Evolutionary conservation across 1,284 basidiomycete genomes (phyloP), one percentile per base, ranked within the genome.

Genomic region (Porogramme epimiltina): DNA sequence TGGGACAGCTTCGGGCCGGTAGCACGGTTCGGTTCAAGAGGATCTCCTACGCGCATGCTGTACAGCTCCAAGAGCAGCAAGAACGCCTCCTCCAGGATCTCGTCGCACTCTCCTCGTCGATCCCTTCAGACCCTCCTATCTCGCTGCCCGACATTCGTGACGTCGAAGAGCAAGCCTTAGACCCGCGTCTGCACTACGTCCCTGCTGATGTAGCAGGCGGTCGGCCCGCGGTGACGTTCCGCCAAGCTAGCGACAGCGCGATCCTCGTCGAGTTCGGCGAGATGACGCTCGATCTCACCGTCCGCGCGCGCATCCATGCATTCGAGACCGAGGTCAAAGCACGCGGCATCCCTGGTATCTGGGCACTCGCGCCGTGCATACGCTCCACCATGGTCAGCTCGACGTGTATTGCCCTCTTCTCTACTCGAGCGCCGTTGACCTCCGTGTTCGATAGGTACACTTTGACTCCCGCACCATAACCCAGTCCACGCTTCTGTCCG

Each of bases 231-330:
- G 73, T 74, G 8, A 68, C 75, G 5, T 75, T 81, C 61, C 70
- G 78, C 20, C 76, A 81, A 80, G 80, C 80, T 3, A 82, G 81
- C 0, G 82, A 85, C 62, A 74, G 76, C 0, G 77, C 75, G 0
- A 77, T 87, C 47, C 69, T 85, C 1, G 72, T 84, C n/a, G 84
- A 85, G 58, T 82, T 79, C 56, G 84, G 82, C 0, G 61, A 66
- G 5, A 77, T 80, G 75, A 56, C 56, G 23, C 68, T 85, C 3
- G 78, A 81, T 52, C 76, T 85, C 43, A 55, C 68, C 13, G 55
- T 80, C 23, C 74, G 83, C 0, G 80, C 80, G 0, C 73, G 77
- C 1, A 73, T 85, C 3, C 84, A 86, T 62, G 77, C 78, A 1
- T 78, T 83, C 45, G 79, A 86, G 62, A 67, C 70, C 0, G 67